A percentile compares a stretch with the other conserved stretches of the same genome.
These are phyloP conservation scores for Stipa capillata DNA, from an alignment of 176 grass and related monocot genomes.

Conservation along the genomic window DNA sequence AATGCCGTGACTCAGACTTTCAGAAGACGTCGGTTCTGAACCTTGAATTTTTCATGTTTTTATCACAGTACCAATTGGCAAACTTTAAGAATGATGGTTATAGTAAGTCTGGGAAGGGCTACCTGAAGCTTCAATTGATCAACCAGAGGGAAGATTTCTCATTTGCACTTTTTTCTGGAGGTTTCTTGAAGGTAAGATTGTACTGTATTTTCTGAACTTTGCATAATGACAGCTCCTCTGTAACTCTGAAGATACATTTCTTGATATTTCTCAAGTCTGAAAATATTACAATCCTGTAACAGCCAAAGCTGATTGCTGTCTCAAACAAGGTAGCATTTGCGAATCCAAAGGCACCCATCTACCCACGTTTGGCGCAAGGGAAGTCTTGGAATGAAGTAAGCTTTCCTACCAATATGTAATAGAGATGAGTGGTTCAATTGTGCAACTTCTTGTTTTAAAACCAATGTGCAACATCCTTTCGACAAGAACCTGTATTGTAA, in stretches of 20 bases:
- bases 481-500: neutral
- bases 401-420: neutral
- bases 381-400: slow-evolving; percentile 84
- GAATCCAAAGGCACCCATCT: slow-evolving; percentile 67
- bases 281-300: neutral
- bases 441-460: neutral
- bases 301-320: slow-evolving; percentile 62
- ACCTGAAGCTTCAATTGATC: slow-evolving; percentile 73
- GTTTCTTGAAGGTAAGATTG: slow-evolving; percentile 37
- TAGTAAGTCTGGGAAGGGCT: slow-evolving; percentile 39
- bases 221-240: neutral
- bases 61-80: neutral
- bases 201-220: neutral
- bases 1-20: neutral
- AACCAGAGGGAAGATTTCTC: slow-evolving; percentile 81
- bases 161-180: slow-evolving; percentile 68
- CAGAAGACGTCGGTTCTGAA: neutral
- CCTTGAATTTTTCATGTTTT: neutral
- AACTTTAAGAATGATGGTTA: neutral
- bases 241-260: neutral
- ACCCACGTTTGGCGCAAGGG: slow-evolving; percentile 66
- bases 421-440: neutral
- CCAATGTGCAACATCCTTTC: neutral
- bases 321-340: slow-evolving; percentile 53
- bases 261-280: neutral